Percentiles rank a stretch among this genome's conserved stretches.
Conservation (phyloP, 768 basidiomycete genomes). For the Suillus brevipes region DNA sequence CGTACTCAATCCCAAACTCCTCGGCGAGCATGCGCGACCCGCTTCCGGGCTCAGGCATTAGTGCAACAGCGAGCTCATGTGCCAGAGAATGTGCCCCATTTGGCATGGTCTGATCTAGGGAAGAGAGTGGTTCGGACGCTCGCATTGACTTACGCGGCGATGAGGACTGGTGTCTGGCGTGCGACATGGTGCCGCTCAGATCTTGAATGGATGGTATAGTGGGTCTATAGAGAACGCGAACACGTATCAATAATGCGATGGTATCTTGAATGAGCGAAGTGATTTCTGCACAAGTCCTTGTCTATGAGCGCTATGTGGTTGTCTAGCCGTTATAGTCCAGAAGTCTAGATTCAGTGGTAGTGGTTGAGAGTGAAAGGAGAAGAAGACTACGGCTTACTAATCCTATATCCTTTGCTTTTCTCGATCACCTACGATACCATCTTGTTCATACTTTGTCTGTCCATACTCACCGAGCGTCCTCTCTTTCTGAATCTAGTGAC, state of each 20-base stretch:
- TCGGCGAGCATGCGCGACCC: conserved; percentile 75
- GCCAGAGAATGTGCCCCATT: conserved; percentile 64
- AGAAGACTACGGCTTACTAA: conserved; percentile 2
- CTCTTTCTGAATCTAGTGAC: not conserved
- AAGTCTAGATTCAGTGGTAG: not conserved
- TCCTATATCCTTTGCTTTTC: not conserved
- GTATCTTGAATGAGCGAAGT: not conserved
- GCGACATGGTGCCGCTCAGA: conserved; percentile 1
- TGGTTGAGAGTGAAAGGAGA: conserved; percentile 2
- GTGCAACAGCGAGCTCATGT: conserved; percentile 82
- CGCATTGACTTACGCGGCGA: conserved; percentile 4
- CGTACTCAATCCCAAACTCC: conserved; percentile 88
- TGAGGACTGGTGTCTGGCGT: not conserved
- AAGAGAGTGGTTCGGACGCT: conserved; percentile 30
- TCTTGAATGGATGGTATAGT: conserved; percentile 3
- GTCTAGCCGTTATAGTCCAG: not conserved
- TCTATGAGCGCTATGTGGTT: not conserved
- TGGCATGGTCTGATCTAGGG: conserved; percentile 32
- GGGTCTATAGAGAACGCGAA: not conserved
- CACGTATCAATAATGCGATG: not conserved
- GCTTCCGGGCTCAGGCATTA: conserved; percentile 83
- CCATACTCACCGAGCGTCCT: not conserved
- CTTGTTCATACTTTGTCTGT: conserved; percentile 2
- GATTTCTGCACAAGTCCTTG: not conserved
- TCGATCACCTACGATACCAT: conserved; percentile 5